phyloP scores from a whole-genome alignment of 2,329 filamentous ascomycete species.

The Plectosphaerella plurivora region DNA sequence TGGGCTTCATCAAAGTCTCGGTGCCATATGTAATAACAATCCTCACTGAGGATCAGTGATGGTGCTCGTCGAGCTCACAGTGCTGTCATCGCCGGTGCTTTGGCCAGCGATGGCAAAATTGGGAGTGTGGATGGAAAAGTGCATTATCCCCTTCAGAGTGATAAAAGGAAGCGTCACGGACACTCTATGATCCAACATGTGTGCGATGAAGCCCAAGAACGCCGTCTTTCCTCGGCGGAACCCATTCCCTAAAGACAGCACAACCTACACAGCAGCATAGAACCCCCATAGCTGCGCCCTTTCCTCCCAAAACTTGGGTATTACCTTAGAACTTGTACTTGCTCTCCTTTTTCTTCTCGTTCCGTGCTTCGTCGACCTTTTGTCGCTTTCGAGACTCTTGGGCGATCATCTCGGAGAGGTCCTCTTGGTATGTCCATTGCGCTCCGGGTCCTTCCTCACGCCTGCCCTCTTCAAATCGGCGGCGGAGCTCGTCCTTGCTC shows the following conservation, averaged over 20 bases:
- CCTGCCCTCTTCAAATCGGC: constrained; percentile 71
- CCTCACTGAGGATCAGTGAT: too few species aligned
- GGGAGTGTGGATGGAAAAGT: too few species aligned
- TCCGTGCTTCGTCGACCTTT: constrained; percentile 80
- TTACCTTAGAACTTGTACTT: constrained; percentile 42
- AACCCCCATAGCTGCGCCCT: not conserved
- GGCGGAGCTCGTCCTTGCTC: constrained; percentile 77
- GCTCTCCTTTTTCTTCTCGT: constrained; percentile 56
- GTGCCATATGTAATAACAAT: too few species aligned
- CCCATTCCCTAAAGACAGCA: constrained; percentile 3
- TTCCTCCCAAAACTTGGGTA: not conserved
- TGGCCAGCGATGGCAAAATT: too few species aligned
- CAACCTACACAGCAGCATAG: not conserved
- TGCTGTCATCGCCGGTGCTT: too few species aligned
- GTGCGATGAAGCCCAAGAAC: not conserved
- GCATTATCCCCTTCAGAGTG: too few species aligned
- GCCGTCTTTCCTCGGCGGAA: not conserved
- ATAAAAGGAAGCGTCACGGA: too few species aligned
- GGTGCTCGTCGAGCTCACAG: too few species aligned
- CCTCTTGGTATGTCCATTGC: constrained; percentile 75
- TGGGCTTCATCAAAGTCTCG: too few species aligned
- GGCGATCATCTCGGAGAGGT: constrained; percentile 93
- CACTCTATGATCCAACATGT: constrained; percentile 10
- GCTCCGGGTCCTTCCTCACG: constrained; percentile 62
- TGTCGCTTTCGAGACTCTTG: constrained; percentile 86